phyloP scores from a whole-genome alignment of 805 yeast species.

The Metschnikowia henanensis region DNA sequence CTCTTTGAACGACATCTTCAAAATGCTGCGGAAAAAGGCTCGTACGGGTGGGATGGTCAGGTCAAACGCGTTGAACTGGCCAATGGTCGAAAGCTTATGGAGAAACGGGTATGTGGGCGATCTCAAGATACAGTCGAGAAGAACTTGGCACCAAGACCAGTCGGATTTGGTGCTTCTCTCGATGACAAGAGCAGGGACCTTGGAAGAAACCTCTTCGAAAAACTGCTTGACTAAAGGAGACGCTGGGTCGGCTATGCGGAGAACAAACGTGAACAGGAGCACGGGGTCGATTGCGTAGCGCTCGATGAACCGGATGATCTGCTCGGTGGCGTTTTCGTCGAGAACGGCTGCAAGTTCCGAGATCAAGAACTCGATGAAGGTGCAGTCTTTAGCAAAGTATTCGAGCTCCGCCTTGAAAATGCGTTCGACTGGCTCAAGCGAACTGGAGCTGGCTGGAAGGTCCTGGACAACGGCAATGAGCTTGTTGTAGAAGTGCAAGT shows the following conservation, averaged over 20 bases:
- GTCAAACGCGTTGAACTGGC: conserved; percentile 32
- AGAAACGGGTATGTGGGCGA: conserved; percentile 36
- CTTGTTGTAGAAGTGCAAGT: conserved; percentile 14
- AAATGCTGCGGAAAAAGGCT: conserved; percentile 30
- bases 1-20: conserved; percentile 43
- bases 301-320: conserved; percentile 20
- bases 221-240: conserved; percentile 22
- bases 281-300: conserved; percentile 29
- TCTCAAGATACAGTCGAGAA: conserved; percentile 33
- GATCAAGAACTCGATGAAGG: conserved; percentile 25
- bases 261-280: conserved; percentile 30
- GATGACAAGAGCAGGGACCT: conserved; percentile 25
- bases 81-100: conserved; percentile 33
- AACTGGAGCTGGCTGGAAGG: conserved; percentile 1
- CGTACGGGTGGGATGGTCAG: conserved; percentile 33
- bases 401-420: conserved; percentile 29
- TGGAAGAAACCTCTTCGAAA: conserved; percentile 27
- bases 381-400: conserved; percentile 25
- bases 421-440: conserved; percentile 25
- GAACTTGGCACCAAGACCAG: conserved; percentile 30
- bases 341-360: conserved; percentile 22
- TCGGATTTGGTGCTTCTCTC: conserved; percentile 22
- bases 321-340: conserved; percentile 11
- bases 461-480: conserved; percentile 12
- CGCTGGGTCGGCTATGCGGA: conserved; percentile 24